Evolutionary conservation across 805 yeast genomes (phyloP).

Genomic region (Candida andamanensis): DNA sequence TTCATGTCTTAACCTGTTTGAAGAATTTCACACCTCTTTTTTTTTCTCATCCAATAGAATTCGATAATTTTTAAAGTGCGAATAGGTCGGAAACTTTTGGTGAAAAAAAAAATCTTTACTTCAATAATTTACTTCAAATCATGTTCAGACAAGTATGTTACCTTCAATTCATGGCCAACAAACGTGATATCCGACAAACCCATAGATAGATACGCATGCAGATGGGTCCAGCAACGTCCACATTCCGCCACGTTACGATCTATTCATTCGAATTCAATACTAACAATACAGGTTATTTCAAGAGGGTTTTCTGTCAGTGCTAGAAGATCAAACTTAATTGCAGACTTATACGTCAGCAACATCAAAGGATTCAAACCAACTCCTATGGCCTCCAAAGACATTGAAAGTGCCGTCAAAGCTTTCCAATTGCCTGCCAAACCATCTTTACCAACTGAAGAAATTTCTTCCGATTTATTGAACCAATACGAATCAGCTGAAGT

Average conservation of each 20-base stretch:
- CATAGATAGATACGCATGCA: too few relatives aligned
- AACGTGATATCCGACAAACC: too few relatives aligned
- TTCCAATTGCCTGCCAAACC: constrained; percentile 85
- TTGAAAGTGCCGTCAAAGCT: constrained; percentile 72
- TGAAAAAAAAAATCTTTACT: constrained; percentile 5
- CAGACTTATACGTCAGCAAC: constrained; percentile 84
- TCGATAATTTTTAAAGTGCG: constrained; percentile 6
- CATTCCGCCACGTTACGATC: too few relatives aligned
- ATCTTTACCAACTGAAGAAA: constrained; percentile 64
- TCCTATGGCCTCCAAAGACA: constrained; percentile 64
- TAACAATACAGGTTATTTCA: constrained; percentile 13
- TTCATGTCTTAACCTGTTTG: constrained; percentile 20
- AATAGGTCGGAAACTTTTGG: constrained; percentile 7
- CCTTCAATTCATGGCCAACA: too few relatives aligned
- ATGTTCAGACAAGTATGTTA: constrained; percentile 16
- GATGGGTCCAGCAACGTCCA: too few relatives aligned
- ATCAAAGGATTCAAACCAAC: constrained; percentile 86
- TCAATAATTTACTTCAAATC: too few relatives aligned
- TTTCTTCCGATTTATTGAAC: constrained; percentile 60
- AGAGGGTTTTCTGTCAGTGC: constrained; percentile 41
- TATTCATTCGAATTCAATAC: constrained; percentile 1
- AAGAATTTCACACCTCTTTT: background rate
- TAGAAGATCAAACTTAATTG: constrained; percentile 54
- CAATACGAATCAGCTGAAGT: constrained; percentile 69
- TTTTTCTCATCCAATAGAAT: constrained; percentile 8